Evolutionary conservation across 768 basidiomycete species (phyloP), one percentile per base, ranked within the genome.

Genomic region (Mycena filopes): DNA sequence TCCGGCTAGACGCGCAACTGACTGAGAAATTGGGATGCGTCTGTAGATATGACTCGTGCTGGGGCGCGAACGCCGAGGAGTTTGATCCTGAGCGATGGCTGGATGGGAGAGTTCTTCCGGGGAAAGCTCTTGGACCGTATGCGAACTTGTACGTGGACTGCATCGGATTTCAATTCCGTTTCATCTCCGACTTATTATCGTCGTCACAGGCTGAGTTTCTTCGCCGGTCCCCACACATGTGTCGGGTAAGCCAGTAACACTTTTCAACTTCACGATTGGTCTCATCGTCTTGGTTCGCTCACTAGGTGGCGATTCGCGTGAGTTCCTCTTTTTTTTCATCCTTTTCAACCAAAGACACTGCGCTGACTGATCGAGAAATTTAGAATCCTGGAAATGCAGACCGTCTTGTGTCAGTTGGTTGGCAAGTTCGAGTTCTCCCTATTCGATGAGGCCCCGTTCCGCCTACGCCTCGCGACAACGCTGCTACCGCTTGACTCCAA

Each of bases 21-120:
- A 18, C 40, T 21, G 20, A 42, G 31, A 46, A 47, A 51, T 18
- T 33, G 33, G 23, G 15, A 15, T 25, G 47, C 43, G 46, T 28
- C 33, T 29, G 31, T 43, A 72, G 56, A 42, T 49, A 63, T 43
- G 53, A 53, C 28, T 68, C 63, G 10, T 70, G 77, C 12, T 82
- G 79, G 80, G 81, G 81, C 13, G 71, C 70, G 16, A 77, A 80
- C 55, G 77, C 78, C 1, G 61, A 75, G 40, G 66, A 70, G 12
- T 82, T 81, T 60, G 67, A 77, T 42, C 78, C 77, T 20, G 73
- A 76, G 40, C 68, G 81, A 36, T 82, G 81, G 81, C 36, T 78
- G 28, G 65, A 67, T 40, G 59, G 60, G 31, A 21, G 48, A 16
- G 55, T 57, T 16, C 76, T 47, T 61, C 74, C 68, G 33, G 71